These are phyloP conservation scores for Pleurotus tuoliensis DNA, from an alignment of 768 basidiomycete genomes.

Conservation along the genomic window DNA sequence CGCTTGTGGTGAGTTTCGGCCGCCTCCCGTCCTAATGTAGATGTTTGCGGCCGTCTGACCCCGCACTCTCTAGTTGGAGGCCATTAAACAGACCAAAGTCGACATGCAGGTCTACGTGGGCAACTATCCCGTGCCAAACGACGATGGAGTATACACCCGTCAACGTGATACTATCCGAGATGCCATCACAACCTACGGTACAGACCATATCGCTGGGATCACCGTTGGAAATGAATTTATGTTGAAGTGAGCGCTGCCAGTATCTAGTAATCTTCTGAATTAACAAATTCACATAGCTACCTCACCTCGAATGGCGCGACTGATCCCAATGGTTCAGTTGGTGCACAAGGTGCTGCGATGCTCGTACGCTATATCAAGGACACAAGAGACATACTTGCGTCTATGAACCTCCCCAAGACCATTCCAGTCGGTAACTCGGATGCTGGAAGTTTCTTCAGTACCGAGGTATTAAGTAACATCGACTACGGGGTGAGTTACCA, in stretches of 20 bases:
- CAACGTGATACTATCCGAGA: constrained; percentile 66
- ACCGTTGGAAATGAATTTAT: constrained; percentile 94
- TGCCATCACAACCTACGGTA: constrained; percentile 76
- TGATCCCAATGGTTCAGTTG: constrained; percentile 56
- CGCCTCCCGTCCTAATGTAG: not conserved
- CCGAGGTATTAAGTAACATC: constrained; percentile 51
- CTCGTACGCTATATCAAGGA: constrained; percentile 66
- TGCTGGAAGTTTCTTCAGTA: constrained; percentile 84
- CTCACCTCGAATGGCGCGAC: constrained; percentile 44
- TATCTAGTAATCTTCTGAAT: not conserved
- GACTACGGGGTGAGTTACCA: constrained; percentile 62
- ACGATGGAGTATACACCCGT: constrained; percentile 67
- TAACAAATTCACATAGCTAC: constrained; percentile 39
- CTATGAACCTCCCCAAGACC: constrained; percentile 52
- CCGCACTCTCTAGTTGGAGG: constrained; percentile 56
- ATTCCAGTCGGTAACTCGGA: constrained; percentile 79
- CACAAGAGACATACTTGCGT: constrained; percentile 51
- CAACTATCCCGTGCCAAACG: constrained; percentile 60
- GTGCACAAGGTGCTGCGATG: constrained; percentile 50
- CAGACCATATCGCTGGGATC: constrained; percentile 69
- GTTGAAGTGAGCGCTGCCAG: constrained; percentile 51
- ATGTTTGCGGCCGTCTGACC: not conserved
- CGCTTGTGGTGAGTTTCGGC: constrained; percentile 53
- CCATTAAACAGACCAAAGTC: constrained; percentile 86
- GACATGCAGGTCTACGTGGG: constrained; percentile 78